These are phyloP conservation scores for Catunica adiposa DNA, from an alignment of 2,329 filamentous ascomycete species.

Conservation along the genomic window DNA sequence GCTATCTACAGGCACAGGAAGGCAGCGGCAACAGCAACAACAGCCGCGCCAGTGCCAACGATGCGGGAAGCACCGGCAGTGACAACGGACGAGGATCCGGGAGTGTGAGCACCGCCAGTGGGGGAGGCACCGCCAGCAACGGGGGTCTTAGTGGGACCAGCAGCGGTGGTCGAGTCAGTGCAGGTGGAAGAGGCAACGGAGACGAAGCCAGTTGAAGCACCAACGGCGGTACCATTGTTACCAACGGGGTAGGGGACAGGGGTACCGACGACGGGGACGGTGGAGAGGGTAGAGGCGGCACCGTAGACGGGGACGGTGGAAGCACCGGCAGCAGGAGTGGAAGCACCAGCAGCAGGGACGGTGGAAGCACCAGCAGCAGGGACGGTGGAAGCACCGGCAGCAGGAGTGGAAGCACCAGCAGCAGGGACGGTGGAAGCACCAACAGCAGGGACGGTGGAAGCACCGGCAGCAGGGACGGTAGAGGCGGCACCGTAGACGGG, in stretches of 20 bases:
- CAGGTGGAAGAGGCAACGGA: neutral
- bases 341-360: neutral
- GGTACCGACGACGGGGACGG: slow-evolving; percentile 1
- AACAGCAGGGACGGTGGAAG: neutral
- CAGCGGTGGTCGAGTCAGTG: slow-evolving; percentile 1
- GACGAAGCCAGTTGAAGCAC: slow-evolving; percentile 1
- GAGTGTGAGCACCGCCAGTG: neutral
- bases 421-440: neutral
- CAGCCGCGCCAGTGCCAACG: slow-evolving; percentile 11
- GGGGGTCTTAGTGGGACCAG: neutral
- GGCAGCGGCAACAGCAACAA: slow-evolving; percentile 11
- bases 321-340: neutral
- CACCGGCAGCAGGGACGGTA: neutral
- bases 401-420: neutral
- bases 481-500: neutral
- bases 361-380: neutral
- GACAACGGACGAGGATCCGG: neutral
- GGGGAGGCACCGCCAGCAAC: slow-evolving; percentile 1
- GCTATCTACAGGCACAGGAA: slow-evolving; percentile 13
- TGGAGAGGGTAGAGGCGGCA: neutral
- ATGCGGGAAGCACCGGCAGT: slow-evolving; percentile 13
- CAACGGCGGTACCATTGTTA: neutral
- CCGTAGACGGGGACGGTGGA: neutral
- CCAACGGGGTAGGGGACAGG: neutral
- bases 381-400: neutral